Conservation (phyloP, 108 stramenopile species). For the Asterionellopsis glacialis region DNA sequence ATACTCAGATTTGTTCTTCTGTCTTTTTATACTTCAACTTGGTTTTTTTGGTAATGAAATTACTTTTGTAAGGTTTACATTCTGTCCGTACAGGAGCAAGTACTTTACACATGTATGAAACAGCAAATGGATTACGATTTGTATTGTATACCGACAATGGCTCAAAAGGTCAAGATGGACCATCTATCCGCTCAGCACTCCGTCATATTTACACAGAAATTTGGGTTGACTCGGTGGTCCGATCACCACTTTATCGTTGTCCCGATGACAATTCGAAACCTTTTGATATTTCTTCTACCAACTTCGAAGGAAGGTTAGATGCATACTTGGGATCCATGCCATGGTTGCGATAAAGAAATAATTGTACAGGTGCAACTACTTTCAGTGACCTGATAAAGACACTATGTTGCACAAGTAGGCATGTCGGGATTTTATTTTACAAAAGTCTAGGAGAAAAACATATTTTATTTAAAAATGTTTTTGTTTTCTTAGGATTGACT, state of each 20-base stretch:
- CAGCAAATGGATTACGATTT: slow-evolving; percentile 73
- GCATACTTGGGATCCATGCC: slow-evolving; percentile 66
- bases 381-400: no score
- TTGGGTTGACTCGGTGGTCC: slow-evolving; percentile 79
- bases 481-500: slow-evolving; percentile 1
- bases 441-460: background rate
- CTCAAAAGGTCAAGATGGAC: slow-evolving; percentile 11
- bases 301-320: slow-evolving; percentile 77
- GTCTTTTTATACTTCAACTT: no score
- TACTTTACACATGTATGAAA: slow-evolving; percentile 80
- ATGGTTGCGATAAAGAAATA: slow-evolving; percentile 65
- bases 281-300: slow-evolving; percentile 60
- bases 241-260: slow-evolving; percentile 71
- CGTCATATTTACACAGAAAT: slow-evolving; percentile 82
- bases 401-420: background rate
- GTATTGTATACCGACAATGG: slow-evolving; percentile 70
- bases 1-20: no score
- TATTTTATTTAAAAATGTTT: slow-evolving; percentile 3
- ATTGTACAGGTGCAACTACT: background rate
- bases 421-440: slow-evolving; percentile 1
- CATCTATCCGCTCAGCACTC: slow-evolving; percentile 57
- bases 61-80: slow-evolving; percentile 47
- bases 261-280: slow-evolving; percentile 15
- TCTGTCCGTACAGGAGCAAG: slow-evolving; percentile 76
- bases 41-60: no score